phyloP scores from a whole-genome alignment of 805 yeast genomes.

The Barnettozyma pratensis region DNA sequence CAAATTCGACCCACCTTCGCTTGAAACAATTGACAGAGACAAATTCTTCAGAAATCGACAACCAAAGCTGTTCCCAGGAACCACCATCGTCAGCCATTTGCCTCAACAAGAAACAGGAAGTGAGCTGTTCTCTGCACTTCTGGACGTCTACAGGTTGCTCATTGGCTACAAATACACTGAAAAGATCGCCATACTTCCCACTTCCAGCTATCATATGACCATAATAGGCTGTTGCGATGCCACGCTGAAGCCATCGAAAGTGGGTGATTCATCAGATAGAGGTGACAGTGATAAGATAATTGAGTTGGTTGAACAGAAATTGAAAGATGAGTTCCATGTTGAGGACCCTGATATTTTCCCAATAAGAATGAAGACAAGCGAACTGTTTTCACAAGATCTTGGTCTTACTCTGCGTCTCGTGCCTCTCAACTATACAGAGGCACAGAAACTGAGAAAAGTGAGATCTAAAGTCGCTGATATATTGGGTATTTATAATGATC shows the following conservation, averaged over 20 bases:
- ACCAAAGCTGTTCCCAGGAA: neutral
- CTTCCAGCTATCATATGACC: slow-evolving; percentile 1
- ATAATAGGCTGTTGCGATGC: neutral
- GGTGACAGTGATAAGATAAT: too few species aligned
- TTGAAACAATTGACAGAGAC: neutral
- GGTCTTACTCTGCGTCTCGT: neutral
- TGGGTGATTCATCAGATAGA: neutral
- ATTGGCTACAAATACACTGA: neutral
- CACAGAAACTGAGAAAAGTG: neutral
- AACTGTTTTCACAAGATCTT: too few species aligned
- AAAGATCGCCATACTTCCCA: neutral
- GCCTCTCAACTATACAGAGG: neutral
- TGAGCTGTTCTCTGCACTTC: neutral
- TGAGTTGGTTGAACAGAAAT: neutral
- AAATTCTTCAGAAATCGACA: neutral
- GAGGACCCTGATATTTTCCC: neutral
- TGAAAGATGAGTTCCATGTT: neutral
- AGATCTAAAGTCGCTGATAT: neutral
- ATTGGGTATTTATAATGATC: neutral
- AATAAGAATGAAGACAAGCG: neutral
- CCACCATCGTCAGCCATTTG: neutral
- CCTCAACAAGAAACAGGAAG: neutral
- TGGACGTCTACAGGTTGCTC: neutral
- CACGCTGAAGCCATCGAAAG: neutral
- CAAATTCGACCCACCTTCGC: too few species aligned